These are phyloP conservation scores for Solidago caesia DNA, from an alignment of 129 eudicot species.

Conservation along the genomic window DNA sequence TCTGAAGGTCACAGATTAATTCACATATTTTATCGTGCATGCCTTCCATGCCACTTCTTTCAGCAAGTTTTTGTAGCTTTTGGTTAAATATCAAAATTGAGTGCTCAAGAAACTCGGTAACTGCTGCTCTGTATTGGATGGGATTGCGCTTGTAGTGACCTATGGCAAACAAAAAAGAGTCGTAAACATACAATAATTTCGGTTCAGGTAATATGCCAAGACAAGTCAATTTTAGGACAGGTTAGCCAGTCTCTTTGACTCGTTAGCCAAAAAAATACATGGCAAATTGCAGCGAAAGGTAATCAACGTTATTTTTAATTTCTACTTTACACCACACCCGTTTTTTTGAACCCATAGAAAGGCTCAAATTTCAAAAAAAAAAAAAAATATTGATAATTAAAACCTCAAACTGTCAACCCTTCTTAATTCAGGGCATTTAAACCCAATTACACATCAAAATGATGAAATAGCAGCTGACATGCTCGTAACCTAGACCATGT, in stretches of 20 bases:
- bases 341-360: no score
- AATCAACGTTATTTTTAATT: no score
- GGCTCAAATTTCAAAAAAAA: no score
- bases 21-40: conserved; percentile 61
- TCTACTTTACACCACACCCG: no score
- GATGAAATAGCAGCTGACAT: no score
- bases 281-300: no score
- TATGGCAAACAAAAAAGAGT: conserved; percentile 15
- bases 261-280: no score
- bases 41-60: conserved; percentile 48
- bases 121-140: conserved; percentile 58
- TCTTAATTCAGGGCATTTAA: no score
- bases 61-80: conserved; percentile 48
- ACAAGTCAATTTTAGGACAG: not conserved
- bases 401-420: no score
- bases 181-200: not conserved
- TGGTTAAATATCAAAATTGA: conserved; percentile 51
- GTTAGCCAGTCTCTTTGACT: not conserved
- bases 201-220: not conserved
- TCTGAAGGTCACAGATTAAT: conserved; percentile 76
- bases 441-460: no score
- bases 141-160: conserved; percentile 61
- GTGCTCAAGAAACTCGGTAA: conserved; percentile 52
- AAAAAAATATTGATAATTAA: no score
- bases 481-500: no score